A percentile compares a stretch with the other conserved stretches of the same genome.
Conservation (phyloP, 176 grass and related monocot genomes). For the Saccharum officinarum region DNA sequence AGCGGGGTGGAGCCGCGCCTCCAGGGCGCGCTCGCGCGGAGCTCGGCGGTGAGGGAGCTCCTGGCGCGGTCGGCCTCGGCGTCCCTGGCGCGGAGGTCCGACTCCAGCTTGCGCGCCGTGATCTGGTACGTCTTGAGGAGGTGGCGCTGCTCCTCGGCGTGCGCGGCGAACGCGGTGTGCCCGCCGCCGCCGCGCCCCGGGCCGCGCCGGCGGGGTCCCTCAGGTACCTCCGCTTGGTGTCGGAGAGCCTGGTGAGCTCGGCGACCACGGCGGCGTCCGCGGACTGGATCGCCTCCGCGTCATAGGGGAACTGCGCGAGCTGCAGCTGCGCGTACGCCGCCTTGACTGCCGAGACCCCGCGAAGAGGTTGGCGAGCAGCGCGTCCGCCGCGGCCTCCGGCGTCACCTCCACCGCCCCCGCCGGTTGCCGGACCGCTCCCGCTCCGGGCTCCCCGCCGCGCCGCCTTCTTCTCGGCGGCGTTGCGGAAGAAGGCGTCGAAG, state of each 20-base stretch:
- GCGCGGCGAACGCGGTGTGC: conserved; percentile 50
- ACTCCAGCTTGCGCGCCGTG: conserved; percentile 75
- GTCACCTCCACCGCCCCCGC: neutral
- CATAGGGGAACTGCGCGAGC: conserved; percentile 81
- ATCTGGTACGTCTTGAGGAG: conserved; percentile 92
- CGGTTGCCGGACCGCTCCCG: neutral
- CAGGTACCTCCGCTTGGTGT: conserved; percentile 71
- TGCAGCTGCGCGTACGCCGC: conserved; percentile 94
- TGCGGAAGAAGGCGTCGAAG: conserved; percentile 49
- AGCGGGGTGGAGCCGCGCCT: conserved; percentile 68
- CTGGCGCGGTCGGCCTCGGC: conserved; percentile 32
- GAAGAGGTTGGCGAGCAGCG: conserved; percentile 70
- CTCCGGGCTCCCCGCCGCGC: neutral
- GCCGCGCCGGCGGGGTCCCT: conserved; percentile 53
- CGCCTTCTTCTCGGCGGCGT: conserved; percentile 46
- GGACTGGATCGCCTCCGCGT: conserved; percentile 71
- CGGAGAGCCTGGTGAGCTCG: conserved; percentile 77
- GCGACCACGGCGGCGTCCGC: conserved; percentile 71
- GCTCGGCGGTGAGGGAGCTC: conserved; percentile 41
- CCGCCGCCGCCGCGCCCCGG: conserved; percentile 31
- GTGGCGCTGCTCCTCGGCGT: conserved; percentile 78
- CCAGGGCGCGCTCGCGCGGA: conserved; percentile 55
- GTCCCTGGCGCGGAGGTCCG: conserved; percentile 56
- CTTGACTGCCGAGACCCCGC: conserved; percentile 83
- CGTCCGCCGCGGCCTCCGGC: conserved; percentile 38